Evolutionary conservation across 2,329 filamentous ascomycete species (phyloP), one percentile per base, ranked within the genome.

Genomic region (Rhinocladiella mackenziei): DNA sequence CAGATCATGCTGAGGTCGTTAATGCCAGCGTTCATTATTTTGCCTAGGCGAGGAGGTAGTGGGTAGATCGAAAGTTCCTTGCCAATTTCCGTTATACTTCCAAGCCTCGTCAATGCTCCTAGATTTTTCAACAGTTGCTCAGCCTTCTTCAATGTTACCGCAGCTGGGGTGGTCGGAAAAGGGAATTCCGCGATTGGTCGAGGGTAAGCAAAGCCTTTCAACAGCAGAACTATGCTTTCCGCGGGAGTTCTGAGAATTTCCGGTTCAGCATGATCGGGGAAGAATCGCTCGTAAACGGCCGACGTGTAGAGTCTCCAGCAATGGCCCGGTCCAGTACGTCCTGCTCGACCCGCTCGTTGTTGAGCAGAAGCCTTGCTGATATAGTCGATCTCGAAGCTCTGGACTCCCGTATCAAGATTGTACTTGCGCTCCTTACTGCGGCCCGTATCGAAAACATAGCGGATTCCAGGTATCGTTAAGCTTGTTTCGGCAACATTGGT

Each of bases 401-500:
- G 92, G 1, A 98, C 91, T 3, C 91, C 91, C 6, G 86, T 96
- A 8, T 79, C 70, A n/a, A 80, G 76, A 61, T 97, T 86, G 59
- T 92, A 97, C 45, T 83, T 85, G 51, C 91, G 84, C 64, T 96
- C 89, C 65, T 98, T 98, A 25, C 86, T 84, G 37, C 94, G 77
- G 23, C 92, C 92, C 54, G 86, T 89, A 64, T 97, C 91, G 51
- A 98, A 96, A 6, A 98, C 92, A 60, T 96, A 98, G 48, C 87
- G 81, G 50, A 94, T 89, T 1, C 89, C 89, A 0, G 92, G 91
- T 45, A 98, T 98, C 1, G 92, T 98, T 62, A 98, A 75, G 77
- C 86, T 94, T 0, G 92, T 98, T 66, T 98, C 92, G 0, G 92
- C 92, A 32, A 98, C 88, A 65, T 98, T 98, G 31, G 92, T 98